Evolutionary conservation across 192 early-diverging fungal genomes (phyloP).

Genomic region (Backusella psychrophila): DNA sequence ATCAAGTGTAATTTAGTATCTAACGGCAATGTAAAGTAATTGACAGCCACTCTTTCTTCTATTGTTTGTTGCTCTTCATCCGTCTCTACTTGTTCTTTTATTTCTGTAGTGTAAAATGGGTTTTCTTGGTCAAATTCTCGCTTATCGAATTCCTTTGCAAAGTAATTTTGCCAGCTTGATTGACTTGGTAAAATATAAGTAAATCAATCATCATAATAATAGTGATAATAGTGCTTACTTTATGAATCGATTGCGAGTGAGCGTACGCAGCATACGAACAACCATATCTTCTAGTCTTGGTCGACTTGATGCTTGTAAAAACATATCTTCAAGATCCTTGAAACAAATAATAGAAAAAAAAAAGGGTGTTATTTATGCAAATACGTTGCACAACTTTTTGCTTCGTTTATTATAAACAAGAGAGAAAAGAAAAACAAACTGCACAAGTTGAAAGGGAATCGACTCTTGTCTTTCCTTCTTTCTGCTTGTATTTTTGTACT

Average conservation of each 20-base stretch:
- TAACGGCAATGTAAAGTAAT: slow-evolving; percentile 39
- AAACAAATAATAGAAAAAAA: slow-evolving; percentile 4
- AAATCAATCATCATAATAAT: neutral
- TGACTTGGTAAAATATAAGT: neutral
- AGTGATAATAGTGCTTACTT: slow-evolving; percentile 28
- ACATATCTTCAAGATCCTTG: slow-evolving; percentile 51
- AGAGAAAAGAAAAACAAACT: neutral
- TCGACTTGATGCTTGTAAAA: slow-evolving; percentile 43
- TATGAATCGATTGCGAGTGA: slow-evolving; percentile 44
- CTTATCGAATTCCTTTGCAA: slow-evolving; percentile 24
- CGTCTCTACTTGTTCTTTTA: slow-evolving; percentile 4
- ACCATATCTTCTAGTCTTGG: slow-evolving; percentile 42
- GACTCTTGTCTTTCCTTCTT: neutral
- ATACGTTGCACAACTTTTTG: slow-evolving; percentile 16
- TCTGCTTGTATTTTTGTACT: neutral
- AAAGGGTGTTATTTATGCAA: slow-evolving; percentile 2
- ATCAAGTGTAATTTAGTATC: slow-evolving; percentile 41
- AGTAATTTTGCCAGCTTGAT: slow-evolving; percentile 26
- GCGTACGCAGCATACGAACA: slow-evolving; percentile 43
- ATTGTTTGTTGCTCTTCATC: neutral
- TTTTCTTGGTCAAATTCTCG: slow-evolving; percentile 36
- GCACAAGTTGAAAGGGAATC: neutral
- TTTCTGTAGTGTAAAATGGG: slow-evolving; percentile 23
- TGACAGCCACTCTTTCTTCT: slow-evolving; percentile 19
- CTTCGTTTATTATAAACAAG: neutral